Percentiles rank a stretch among this genome's conserved stretches.
These are phyloP conservation scores for Chytriomyces sp. DNA, from an alignment of 192 early-diverging fungal genomes.

Conservation along the genomic window DNA sequence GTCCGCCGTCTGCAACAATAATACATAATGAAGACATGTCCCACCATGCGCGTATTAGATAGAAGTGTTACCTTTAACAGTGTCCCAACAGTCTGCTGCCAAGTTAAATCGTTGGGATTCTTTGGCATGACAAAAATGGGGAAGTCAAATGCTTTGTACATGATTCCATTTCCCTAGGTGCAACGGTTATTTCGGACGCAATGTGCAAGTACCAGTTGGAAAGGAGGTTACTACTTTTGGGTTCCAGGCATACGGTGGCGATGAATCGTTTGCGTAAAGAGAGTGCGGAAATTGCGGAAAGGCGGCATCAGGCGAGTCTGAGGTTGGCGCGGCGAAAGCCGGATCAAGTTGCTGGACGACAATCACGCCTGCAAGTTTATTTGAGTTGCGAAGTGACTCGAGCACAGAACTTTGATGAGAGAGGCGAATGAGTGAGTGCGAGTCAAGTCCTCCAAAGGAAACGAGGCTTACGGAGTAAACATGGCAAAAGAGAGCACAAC, in stretches of 20 bases:
- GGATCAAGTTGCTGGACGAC: constrained; percentile 36
- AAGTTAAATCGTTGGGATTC: constrained; percentile 23
- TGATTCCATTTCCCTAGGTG: constrained; percentile 63
- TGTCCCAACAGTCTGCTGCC: constrained; percentile 48
- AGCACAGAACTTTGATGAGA: constrained; percentile 53
- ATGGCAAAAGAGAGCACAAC: constrained; percentile 68
- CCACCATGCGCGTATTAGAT: neutral
- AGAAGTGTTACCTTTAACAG: constrained; percentile 44
- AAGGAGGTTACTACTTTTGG: constrained; percentile 54
- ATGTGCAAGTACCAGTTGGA: neutral
- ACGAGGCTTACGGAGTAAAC: constrained; percentile 56
- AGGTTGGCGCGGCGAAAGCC: constrained; percentile 39
- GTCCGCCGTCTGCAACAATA: constrained; percentile 44
- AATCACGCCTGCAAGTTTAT: constrained; percentile 65
- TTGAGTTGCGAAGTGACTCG: constrained; percentile 44
- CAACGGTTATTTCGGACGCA: neutral
- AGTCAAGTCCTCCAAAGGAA: neutral
- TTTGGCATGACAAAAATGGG: constrained; percentile 66
- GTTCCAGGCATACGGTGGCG: constrained; percentile 67
- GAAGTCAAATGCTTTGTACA: constrained; percentile 61
- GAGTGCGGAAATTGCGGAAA: constrained; percentile 77
- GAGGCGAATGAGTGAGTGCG: neutral
- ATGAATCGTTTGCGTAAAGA: constrained; percentile 60
- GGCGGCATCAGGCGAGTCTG: constrained; percentile 61
- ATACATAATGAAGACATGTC: constrained; percentile 7